A percentile compares a stretch with the other conserved stretches of the same genome.
Conservation (phyloP, 805 yeast species). For the Saturnispora dispora region DNA sequence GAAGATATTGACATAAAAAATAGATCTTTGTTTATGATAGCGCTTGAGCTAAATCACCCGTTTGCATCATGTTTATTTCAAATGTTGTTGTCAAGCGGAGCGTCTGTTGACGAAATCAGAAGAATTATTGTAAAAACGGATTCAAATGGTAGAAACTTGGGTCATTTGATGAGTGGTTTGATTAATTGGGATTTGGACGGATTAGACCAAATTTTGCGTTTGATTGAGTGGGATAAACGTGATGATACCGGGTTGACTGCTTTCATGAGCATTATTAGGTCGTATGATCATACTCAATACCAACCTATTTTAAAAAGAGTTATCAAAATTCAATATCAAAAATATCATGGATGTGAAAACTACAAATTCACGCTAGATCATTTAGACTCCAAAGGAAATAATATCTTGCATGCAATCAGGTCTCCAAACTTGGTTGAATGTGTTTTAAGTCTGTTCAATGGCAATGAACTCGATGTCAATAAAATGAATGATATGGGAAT, state of each 20-base stretch:
- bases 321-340: slow-evolving; percentile 36
- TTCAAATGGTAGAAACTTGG: slow-evolving; percentile 47
- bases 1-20: slow-evolving; percentile 50
- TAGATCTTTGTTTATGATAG: slow-evolving; percentile 48
- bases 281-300: slow-evolving; percentile 72
- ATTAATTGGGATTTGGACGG: background rate
- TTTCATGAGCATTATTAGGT: slow-evolving; percentile 60
- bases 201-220: background rate
- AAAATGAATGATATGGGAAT: slow-evolving; percentile 46
- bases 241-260: slow-evolving; percentile 74
- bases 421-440: slow-evolving; percentile 34
- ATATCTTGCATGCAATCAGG: slow-evolving; percentile 63
- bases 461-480: slow-evolving; percentile 40
- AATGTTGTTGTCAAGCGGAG: slow-evolving; percentile 28
- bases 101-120: slow-evolving; percentile 36
- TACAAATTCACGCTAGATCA: slow-evolving; percentile 43
- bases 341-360: slow-evolving; percentile 32
- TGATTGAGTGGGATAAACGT: slow-evolving; percentile 52
- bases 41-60: slow-evolving; percentile 44
- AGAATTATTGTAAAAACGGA: slow-evolving; percentile 46
- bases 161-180: slow-evolving; percentile 48
- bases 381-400: slow-evolving; percentile 63
- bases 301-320: slow-evolving; percentile 31
- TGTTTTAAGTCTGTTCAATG: slow-evolving; percentile 31
- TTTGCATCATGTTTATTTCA: slow-evolving; percentile 34